A percentile compares a stretch with the other conserved stretches of the same genome.
phyloP scores from a whole-genome alignment of 345 rosid species.

The Aegle marmelos region DNA sequence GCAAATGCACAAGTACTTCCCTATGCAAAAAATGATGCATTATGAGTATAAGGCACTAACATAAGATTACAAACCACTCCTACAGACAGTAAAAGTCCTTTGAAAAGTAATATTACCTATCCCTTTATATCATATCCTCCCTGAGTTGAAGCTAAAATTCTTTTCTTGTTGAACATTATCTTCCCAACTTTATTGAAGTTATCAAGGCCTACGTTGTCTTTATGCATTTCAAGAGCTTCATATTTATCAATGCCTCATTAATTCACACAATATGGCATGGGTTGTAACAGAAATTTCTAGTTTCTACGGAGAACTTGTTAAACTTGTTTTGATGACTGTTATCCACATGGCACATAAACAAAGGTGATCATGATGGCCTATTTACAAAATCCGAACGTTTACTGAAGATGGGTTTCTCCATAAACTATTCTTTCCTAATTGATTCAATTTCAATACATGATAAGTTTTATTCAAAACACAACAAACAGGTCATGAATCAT shows the following conservation, averaged over 20 bases:
- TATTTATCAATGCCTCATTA: background rate
- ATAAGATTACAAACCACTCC: background rate
- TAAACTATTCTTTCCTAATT: background rate
- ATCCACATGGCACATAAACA: background rate
- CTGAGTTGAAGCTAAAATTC: background rate
- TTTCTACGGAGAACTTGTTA: background rate
- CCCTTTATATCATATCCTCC: background rate
- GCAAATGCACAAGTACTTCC: background rate
- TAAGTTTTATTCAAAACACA: background rate
- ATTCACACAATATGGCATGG: background rate
- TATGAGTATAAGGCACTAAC: background rate
- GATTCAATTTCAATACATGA: background rate
- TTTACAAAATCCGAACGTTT: background rate
- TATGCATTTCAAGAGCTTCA: background rate
- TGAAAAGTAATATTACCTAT: background rate
- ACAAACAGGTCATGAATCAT: background rate
- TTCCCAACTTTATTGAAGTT: background rate
- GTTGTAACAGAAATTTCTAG: background rate
- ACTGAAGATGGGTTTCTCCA: background rate
- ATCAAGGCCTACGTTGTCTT: background rate
- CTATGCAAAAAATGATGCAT: background rate
- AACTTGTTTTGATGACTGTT: background rate
- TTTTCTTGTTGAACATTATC: background rate
- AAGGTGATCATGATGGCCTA: background rate
- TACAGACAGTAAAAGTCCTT: background rate